These are phyloP conservation scores for Diplotaxis tenuifolia DNA, from an alignment of 345 rosid species.

Conservation along the genomic window DNA sequence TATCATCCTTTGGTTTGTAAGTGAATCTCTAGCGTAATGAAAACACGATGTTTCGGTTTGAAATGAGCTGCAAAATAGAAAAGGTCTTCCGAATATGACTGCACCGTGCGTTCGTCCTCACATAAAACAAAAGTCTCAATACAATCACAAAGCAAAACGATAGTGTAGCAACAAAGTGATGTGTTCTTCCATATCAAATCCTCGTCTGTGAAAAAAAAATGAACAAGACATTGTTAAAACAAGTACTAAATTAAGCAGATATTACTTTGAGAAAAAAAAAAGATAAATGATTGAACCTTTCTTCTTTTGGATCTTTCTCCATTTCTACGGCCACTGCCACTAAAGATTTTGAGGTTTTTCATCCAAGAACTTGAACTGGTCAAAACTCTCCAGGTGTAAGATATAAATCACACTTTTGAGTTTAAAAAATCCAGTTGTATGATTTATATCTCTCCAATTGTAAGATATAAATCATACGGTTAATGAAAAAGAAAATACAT, in stretches of 20 bases:
- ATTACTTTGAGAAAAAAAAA: too few relatives aligned
- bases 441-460: too few relatives aligned
- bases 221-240: slow-evolving; percentile 15
- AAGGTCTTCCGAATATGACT: slow-evolving; percentile 21
- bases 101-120: slow-evolving; percentile 7
- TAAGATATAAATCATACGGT: too few relatives aligned
- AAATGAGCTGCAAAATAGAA: slow-evolving; percentile 23
- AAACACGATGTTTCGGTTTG: not conserved
- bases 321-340: slow-evolving; percentile 31
- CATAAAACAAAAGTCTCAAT: slow-evolving; percentile 1
- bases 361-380: slow-evolving; percentile 63
- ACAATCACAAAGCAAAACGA: slow-evolving; percentile 2
- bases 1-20: not conserved
- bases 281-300: too few relatives aligned
- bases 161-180: not conserved
- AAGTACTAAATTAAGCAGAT: too few relatives aligned
- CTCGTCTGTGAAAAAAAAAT: slow-evolving; percentile 26
- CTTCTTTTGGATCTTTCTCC: slow-evolving; percentile 56
- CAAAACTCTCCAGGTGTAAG: slow-evolving; percentile 49
- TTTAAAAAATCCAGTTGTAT: not conserved
- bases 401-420: slow-evolving; percentile 1
- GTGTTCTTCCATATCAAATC: slow-evolving; percentile 20
- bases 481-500: too few relatives aligned
- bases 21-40: too few relatives aligned
- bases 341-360: too few relatives aligned